Evolutionary conservation across 1,284 basidiomycete species (phyloP).

Genomic region (Pseudozyma hubeiensis): DNA sequence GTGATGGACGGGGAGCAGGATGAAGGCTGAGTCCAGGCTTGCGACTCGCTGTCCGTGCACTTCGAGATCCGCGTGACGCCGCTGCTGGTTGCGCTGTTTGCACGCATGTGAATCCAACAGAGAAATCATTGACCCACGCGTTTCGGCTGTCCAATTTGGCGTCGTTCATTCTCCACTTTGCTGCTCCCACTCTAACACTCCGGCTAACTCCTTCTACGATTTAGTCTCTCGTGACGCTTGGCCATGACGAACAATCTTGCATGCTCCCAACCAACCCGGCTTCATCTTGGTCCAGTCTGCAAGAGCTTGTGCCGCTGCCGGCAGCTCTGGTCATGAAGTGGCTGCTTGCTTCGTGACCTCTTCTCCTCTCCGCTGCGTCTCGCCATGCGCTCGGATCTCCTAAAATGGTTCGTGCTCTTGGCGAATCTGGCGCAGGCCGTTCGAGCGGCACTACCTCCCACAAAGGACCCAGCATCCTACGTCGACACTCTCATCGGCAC

Average conservation of each 20-base stretch:
- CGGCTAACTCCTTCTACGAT: background rate
- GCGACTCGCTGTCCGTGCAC: background rate
- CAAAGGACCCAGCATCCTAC: constrained; percentile 22
- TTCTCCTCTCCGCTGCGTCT: background rate
- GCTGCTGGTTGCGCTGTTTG: no score
- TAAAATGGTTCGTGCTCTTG: background rate
- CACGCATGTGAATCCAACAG: constrained; percentile 27
- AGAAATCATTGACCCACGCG: background rate
- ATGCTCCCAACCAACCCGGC: no score
- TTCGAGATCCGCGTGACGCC: background rate
- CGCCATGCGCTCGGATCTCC: background rate
- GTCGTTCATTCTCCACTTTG: background rate
- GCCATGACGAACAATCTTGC: no score
- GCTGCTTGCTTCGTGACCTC: no score
- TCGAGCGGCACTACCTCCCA: background rate
- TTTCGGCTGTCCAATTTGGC: constrained; percentile 4
- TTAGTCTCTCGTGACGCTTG: constrained; percentile 1
- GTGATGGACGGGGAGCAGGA: background rate
- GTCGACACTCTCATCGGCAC: constrained; percentile 42
- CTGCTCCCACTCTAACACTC: background rate
- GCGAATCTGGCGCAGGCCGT: background rate
- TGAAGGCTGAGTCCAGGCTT: constrained; percentile 2
- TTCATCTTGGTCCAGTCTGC: no score
- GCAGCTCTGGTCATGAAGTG: no score
- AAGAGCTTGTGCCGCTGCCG: no score